Evolutionary conservation across 352 stramenopile species (phyloP).

Genomic region (Pythium oligandrum): DNA sequence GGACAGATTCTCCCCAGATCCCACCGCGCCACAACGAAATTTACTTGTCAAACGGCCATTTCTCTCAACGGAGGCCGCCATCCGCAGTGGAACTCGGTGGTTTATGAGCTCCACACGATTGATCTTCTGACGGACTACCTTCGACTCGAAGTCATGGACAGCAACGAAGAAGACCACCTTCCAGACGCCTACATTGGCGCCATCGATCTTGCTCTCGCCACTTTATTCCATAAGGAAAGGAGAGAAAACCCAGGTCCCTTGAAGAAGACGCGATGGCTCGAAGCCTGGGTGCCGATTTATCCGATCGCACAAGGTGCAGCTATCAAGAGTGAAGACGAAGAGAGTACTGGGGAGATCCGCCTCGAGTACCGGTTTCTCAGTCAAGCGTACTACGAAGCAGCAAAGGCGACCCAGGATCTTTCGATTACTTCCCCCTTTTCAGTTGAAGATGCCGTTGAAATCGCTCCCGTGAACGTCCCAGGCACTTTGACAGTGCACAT

Average conservation of each 20-base stretch:
- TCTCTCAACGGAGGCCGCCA: conserved; percentile 45
- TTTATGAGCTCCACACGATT: conserved; percentile 24
- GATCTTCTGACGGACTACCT: conserved; percentile 33
- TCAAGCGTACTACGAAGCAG: conserved; percentile 21
- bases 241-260: neutral
- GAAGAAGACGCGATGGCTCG: conserved; percentile 30
- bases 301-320: neutral
- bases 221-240: conserved; percentile 23
- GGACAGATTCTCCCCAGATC: conserved; percentile 17
- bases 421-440: neutral
- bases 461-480: neutral
- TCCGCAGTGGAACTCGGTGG: conserved; percentile 41
- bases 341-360: conserved; percentile 29
- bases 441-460: conserved; percentile 8
- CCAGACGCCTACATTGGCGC: conserved; percentile 38
- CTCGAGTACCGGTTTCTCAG: conserved; percentile 49
- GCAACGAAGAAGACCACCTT: conserved; percentile 51
- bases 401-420: conserved; percentile 5
- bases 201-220: conserved; percentile 22
- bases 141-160: conserved; percentile 44
- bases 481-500: conserved; percentile 34
- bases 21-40: conserved; percentile 4
- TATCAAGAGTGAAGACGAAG: neutral
- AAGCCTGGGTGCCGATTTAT: conserved; percentile 45
- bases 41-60: conserved; percentile 30